Evolutionary conservation across 345 rosid genomes (phyloP).

Genomic region (Ceriops decandra): DNA sequence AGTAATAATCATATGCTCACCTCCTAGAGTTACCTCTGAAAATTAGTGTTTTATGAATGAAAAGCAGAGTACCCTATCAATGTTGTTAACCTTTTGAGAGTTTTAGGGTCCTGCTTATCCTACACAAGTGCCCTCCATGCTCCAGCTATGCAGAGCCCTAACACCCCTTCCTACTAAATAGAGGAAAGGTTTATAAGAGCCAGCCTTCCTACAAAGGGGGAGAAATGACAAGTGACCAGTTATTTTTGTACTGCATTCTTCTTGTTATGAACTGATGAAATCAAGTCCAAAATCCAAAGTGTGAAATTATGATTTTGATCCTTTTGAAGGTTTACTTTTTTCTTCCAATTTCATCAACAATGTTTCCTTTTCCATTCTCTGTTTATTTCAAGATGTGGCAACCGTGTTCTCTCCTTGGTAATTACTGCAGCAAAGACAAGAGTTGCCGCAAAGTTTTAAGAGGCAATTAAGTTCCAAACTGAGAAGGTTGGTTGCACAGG

Average conservation of each 20-base stretch:
- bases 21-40: background rate
- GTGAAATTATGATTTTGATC: no score
- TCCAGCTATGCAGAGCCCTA: no score
- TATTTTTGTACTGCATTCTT: no score
- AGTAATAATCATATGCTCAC: background rate
- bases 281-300: no score
- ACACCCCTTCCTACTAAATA: no score
- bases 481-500: constrained; percentile 74
- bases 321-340: no score
- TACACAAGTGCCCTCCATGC: no score
- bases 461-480: constrained; percentile 65
- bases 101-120: background rate
- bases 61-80: background rate
- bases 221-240: no score
- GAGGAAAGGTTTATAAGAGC: no score
- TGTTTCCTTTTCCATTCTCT: background rate
- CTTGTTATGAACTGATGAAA: no score
- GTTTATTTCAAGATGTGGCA: background rate
- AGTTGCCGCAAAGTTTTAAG: constrained; percentile 65
- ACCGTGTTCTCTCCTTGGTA: constrained; percentile 13
- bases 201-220: no score
- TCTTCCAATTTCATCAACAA: no score
- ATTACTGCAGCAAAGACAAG: constrained; percentile 64
- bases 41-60: background rate
- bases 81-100: background rate